Percentiles rank a stretch among this genome's conserved stretches.
Conservation (phyloP, 495 filamentous ascomycete genomes). For the Aspergillus coremiiformis region DNA sequence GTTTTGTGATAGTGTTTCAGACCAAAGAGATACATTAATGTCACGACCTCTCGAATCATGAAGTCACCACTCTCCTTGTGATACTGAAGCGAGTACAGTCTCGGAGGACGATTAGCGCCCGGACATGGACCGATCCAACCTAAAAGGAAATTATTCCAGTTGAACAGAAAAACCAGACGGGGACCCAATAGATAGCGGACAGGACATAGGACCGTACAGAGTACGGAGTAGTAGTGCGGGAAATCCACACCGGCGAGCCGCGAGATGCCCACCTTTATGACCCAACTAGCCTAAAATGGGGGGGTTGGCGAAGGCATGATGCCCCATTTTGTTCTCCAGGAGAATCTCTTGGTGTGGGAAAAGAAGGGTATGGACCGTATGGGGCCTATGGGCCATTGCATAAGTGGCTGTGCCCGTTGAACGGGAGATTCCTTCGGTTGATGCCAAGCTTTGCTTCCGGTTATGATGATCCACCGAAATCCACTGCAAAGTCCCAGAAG, state of each 20-base stretch:
- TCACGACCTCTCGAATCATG: too few species aligned
- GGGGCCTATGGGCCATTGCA: not conserved
- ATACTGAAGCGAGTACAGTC: too few species aligned
- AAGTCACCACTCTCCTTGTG: too few species aligned
- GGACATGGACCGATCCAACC: not conserved
- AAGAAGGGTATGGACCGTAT: not conserved
- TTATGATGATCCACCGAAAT: slow-evolving; percentile 1
- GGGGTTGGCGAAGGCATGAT: not conserved
- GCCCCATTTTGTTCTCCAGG: not conserved
- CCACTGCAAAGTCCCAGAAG: not conserved
- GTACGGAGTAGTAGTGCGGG: not conserved
- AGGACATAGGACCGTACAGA: too few species aligned
- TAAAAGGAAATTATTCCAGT: slow-evolving; percentile 1
- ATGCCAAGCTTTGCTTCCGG: slow-evolving; percentile 7
- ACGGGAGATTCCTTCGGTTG: not conserved
- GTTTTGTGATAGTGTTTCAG: not conserved
- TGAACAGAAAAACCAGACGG: not conserved
- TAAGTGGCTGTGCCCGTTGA: slow-evolving; percentile 3
- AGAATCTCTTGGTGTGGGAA: not conserved
- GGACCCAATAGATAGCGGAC: too few species aligned
- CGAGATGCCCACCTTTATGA: not conserved
- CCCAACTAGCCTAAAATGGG: not conserved
- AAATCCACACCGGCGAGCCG: not conserved
- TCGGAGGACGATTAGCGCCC: slow-evolving; percentile 1
- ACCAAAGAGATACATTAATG: not conserved